Base-by-base conservation (phyloP, 1,284 basidiomycete genomes). In the Puccinia triticina region DNA sequence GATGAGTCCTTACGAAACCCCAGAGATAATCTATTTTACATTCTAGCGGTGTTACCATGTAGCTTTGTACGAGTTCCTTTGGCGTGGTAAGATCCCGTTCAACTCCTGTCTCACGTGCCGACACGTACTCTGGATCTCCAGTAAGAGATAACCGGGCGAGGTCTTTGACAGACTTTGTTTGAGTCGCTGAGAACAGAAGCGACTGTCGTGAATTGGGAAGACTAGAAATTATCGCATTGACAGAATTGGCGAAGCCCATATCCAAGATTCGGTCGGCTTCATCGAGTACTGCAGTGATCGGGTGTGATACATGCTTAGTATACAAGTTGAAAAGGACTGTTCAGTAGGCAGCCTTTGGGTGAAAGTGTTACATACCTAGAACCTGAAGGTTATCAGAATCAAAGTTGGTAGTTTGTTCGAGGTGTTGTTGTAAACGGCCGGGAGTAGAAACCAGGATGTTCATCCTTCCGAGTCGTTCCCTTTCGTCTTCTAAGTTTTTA, bases 391-490 rank as follows among this genome's bases (percentile, higher is more conserved):
- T 94, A 84, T 93, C 92, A 53, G 92, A 92, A 83, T 96, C 95
- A 85, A 99, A 98, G 0, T 95, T 95, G 73, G 95, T 91, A 0
- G 97, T 98, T 88, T 98, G 95, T 86, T 99, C 97, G 92, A 99
- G 93, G 87, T 99, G 97, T 86, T 99, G 97, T 77, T 99, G 88
- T 43, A 99, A 88, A 78, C 97, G 91, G 23, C 96, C 97, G 0
- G 96, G 96, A 1, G 97, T 98, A 1, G 96, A 96, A 29, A 99
- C 94, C 37, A 99, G 90, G 83, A 99, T 97, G 86, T 99, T 99
- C 95, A 99, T 98, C 73, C 93, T 90, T 18, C 92, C 90, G 64
- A 99, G 87, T 18, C 97, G 89, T 34, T 95, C 94, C 79, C 92
- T 90, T 87, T 99, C 97, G 84, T 96, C 95, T 87, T 95, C 96